These are phyloP conservation scores for Penicillium olsonii DNA, from an alignment of 2,329 filamentous ascomycete genomes.

Conservation along the genomic window DNA sequence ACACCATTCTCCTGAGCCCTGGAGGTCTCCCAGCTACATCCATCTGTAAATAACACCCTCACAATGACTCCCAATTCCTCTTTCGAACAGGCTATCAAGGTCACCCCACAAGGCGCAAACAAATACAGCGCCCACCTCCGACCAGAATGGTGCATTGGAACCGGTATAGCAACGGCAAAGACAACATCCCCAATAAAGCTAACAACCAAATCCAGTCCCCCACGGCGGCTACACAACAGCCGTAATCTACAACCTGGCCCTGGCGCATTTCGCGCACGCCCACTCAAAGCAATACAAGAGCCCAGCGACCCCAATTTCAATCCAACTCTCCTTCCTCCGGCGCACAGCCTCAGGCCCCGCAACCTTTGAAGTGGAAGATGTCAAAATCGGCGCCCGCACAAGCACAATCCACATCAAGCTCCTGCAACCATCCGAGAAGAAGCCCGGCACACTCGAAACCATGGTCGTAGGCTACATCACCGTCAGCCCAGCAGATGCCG, in stretches of 20 bases:
- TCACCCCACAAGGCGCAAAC: constrained; percentile 50
- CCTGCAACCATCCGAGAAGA: constrained; percentile 35
- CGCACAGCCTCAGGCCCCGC: constrained; percentile 62
- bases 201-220: constrained; percentile 56
- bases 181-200: constrained; percentile 17
- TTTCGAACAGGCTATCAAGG: constrained; percentile 41
- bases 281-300: constrained; percentile 51
- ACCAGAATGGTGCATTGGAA: constrained; percentile 66
- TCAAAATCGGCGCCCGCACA: constrained; percentile 65
- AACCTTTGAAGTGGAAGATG: constrained; percentile 60
- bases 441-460: constrained; percentile 48
- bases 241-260: constrained; percentile 61
- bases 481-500: constrained; percentile 59
- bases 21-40: too few relatives aligned
- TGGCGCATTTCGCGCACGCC: constrained; percentile 62
- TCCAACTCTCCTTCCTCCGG: constrained; percentile 67
- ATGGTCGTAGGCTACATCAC: constrained; percentile 67
- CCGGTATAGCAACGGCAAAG: constrained; percentile 43
- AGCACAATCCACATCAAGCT: constrained; percentile 65
- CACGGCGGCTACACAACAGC: constrained; percentile 71
- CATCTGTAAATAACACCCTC: not conserved
- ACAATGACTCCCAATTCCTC: constrained; percentile 25
- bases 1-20: too few relatives aligned
- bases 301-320: constrained; percentile 60
- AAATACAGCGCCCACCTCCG: constrained; percentile 59